Evolutionary conservation across 257 asterid species (phyloP).

Genomic region (Galeopsis tetrahit): DNA sequence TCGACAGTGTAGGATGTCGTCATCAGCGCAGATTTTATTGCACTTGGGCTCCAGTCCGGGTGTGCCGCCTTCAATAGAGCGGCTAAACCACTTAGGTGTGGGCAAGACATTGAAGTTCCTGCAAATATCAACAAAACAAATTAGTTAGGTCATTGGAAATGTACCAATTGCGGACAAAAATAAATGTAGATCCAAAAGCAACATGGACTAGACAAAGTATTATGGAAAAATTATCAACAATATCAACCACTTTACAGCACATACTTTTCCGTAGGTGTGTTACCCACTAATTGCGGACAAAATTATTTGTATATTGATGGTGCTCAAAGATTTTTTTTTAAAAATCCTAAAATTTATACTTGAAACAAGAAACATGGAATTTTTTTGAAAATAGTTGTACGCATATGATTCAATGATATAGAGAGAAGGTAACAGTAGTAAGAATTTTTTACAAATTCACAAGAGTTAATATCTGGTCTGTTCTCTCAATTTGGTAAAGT

Average conservation of each 20-base stretch:
- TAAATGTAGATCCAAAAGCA: background rate
- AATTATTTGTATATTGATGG: background rate
- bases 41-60: conserved; percentile 72
- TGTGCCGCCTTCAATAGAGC: conserved; percentile 64
- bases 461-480: too few relatives aligned
- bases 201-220: background rate
- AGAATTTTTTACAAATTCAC: background rate
- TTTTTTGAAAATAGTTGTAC: background rate
- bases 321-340: background rate
- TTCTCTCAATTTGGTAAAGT: background rate
- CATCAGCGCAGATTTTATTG: conserved; percentile 68
- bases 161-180: background rate
- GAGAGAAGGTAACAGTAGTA: too few relatives aligned
- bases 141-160: background rate
- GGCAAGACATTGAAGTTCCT: conserved; percentile 77
- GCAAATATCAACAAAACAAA: background rate
- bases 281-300: conserved; percentile 35
- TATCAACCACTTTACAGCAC: conserved; percentile 39
- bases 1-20: conserved; percentile 63
- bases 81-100: conserved; percentile 64
- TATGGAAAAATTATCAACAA: conserved; percentile 29
- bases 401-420: too few relatives aligned
- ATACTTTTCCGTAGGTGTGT: conserved; percentile 31
- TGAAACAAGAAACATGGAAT: background rate
- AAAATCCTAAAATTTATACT: background rate